Evolutionary conservation across 192 early-diverging fungal genomes (phyloP).

Genomic region (Lunasporangiospora selenospora): DNA sequence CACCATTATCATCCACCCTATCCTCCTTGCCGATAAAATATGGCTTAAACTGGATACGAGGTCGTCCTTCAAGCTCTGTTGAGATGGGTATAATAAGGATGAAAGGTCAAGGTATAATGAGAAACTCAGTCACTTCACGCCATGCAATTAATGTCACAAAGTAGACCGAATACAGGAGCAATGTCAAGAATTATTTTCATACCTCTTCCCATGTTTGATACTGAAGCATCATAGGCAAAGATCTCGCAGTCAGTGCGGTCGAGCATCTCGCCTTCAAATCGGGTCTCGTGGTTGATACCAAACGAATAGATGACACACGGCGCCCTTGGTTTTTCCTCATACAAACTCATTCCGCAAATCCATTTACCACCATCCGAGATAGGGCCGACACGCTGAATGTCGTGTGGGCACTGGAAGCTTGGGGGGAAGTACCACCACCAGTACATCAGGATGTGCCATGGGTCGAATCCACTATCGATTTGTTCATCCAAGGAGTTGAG

Average conservation of each 20-base stretch:
- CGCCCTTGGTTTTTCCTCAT: conserved; percentile 28
- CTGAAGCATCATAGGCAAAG: conserved; percentile 42
- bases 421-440: too few species aligned
- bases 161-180: background rate
- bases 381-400: conserved; percentile 43
- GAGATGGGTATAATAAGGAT: background rate
- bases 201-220: conserved; percentile 7
- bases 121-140: too few species aligned
- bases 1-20: conserved; percentile 5
- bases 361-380: conserved; percentile 40
- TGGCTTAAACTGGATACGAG: conserved; percentile 9
- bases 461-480: too few species aligned
- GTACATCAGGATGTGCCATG: too few species aligned
- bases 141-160: too few species aligned
- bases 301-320: conserved; percentile 42
- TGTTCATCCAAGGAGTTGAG: background rate
- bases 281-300: conserved; percentile 38
- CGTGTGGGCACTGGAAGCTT: conserved; percentile 30
- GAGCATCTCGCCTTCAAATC: conserved; percentile 40
- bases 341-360: conserved; percentile 35
- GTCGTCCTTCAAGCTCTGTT: conserved; percentile 27
- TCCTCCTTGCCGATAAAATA: conserved; percentile 27
- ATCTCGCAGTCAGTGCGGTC: conserved; percentile 39
- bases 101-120: background rate
- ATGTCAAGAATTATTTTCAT: background rate